Percentiles rank a stretch among this genome's conserved stretches.
phyloP scores from a whole-genome alignment of 345 rosid genomes.

The Linum trigynum region DNA sequence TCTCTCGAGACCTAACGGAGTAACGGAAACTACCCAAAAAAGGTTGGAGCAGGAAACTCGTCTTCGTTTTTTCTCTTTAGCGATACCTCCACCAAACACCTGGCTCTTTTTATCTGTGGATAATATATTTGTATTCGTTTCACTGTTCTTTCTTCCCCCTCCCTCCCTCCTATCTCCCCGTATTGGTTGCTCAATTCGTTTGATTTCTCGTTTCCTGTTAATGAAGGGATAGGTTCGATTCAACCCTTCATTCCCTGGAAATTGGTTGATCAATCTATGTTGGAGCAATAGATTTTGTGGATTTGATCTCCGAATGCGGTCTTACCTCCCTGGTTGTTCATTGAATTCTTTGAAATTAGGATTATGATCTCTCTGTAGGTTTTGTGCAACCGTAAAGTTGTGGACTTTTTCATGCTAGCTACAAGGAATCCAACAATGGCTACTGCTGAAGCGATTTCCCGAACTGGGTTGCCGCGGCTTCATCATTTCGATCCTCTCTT shows the following conservation, averaged over 20 bases:
- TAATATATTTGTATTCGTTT: too few species aligned
- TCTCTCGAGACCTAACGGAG: too few species aligned
- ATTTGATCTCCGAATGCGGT: not conserved
- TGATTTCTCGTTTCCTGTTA: too few species aligned
- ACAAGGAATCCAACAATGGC: conserved; percentile 24
- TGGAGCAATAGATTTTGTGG: not conserved
- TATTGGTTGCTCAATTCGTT: too few species aligned
- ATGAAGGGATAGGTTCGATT: too few species aligned
- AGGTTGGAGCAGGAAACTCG: too few species aligned
- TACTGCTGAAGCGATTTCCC: conserved; percentile 32
- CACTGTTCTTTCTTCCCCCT: not conserved
- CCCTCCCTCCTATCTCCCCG: not conserved
- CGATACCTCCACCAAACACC: too few species aligned
- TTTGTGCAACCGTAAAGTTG: not conserved
- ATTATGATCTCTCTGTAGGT: not conserved
- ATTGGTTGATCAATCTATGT: too few species aligned
- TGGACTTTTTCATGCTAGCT: not conserved
- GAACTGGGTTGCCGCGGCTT: conserved; percentile 19
- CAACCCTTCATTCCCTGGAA: too few species aligned
- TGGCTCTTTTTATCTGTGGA: not conserved
- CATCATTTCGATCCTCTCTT: conserved; percentile 16
- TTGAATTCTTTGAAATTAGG: not conserved
- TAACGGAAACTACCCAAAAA: too few species aligned
- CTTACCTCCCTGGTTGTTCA: not conserved
- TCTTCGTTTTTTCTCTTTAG: too few species aligned